Percentiles rank a stretch among this genome's conserved stretches.
Evolutionary conservation across 805 yeast species (phyloP).

Genomic region (Priceomyces haplophilus): DNA sequence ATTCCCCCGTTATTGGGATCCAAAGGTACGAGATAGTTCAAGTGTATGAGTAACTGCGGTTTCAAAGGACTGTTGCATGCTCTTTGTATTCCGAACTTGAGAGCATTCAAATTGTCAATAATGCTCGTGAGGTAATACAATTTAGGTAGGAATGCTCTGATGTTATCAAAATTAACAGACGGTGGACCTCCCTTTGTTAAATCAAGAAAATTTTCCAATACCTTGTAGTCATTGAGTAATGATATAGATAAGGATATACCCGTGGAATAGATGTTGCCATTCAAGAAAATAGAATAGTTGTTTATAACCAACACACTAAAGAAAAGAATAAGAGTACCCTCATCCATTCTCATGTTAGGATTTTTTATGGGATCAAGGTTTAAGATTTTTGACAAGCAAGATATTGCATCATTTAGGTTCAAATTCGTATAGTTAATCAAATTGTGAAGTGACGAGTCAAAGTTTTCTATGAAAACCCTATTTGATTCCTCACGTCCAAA

Average conservation of each 20-base stretch:
- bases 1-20: constrained; percentile 6
- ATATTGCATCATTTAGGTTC: constrained; percentile 31
- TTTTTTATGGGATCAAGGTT: constrained; percentile 34
- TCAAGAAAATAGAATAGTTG: constrained; percentile 55
- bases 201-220: constrained; percentile 44
- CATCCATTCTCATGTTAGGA: constrained; percentile 19
- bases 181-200: constrained; percentile 24
- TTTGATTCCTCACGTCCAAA: constrained; percentile 23
- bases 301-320: constrained; percentile 33
- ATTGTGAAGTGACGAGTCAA: constrained; percentile 38
- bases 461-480: constrained; percentile 36
- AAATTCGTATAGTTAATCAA: constrained; percentile 35
- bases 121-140: constrained; percentile 47
- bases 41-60: constrained; percentile 10
- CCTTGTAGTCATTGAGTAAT: constrained; percentile 56
- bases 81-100: constrained; percentile 34
- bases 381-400: constrained; percentile 32
- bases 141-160: constrained; percentile 35
- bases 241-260: constrained; percentile 52
- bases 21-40: constrained; percentile 16
- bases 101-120: constrained; percentile 30
- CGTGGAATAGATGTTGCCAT: constrained; percentile 59
- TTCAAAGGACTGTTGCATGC: constrained; percentile 7
- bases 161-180: constrained; percentile 19
- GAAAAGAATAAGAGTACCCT: constrained; percentile 24